Base-by-base conservation (phyloP, 495 filamentous ascomycete species). In the Talaromyces stipitatus region DNA sequence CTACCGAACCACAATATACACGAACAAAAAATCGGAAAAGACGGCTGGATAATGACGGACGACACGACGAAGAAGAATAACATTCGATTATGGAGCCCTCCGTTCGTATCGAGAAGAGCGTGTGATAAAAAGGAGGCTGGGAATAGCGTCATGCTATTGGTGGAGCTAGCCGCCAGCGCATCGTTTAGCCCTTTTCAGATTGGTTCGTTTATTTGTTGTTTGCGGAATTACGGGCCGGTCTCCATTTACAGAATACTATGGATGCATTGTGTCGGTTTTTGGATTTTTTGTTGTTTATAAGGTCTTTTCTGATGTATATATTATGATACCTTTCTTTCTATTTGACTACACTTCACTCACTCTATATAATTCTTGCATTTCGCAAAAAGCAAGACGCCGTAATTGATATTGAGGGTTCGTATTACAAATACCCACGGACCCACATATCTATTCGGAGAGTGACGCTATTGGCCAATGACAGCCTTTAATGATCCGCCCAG, bases 101-200 rank as follows among this genome's bases (percentile, higher is more conserved):
- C 16, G 6, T 41, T 16, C 36, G 36, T 41, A 41, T 18, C 5
- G 33, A 38, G 33, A 16, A 16, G 20, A 48, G 14, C 11, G 8
- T 48, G 20, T 48, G 45, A 48, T 48, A 16, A 26, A n/a, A n/a
- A 48, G 45, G 45, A 48, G 45, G 45, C 45, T 48, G 45, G 45
- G 24, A n/a, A 48, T 26, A 48, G 45, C 12, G 18, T 33, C 20
- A 18, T 18, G 24, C 14, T 20, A 48, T 48, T 48, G 45, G 45
- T 26, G 20, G 45, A 48, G 24, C 45, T 48, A 48, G 45, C 45
- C 45, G 45, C 45, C 45, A 48, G 45, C 22, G 45, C 20, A 48
- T 1, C 20, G 18, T 2, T 26, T 26, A 48, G 24, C 36, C 36
- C 18, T 18, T 41, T 41, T 16, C 4, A 41, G 36, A 5, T 41